These are phyloP conservation scores for Solanum dulcamara DNA, from an alignment of 257 asterid species.

Conservation along the genomic window DNA sequence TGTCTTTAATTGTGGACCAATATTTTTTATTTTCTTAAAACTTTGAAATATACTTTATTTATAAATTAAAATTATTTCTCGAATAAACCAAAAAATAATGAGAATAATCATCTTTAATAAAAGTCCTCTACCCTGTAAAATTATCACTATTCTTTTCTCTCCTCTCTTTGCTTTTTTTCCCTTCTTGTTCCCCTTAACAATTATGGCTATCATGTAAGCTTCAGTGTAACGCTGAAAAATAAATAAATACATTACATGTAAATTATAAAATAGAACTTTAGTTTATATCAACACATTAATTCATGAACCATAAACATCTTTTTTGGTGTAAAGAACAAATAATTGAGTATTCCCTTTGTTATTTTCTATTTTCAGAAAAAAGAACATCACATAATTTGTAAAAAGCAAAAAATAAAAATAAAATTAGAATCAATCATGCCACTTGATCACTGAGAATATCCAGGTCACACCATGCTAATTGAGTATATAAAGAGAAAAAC, in stretches of 20 bases:
- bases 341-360: background rate
- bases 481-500: background rate
- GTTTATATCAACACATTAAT: background rate
- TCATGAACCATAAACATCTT: background rate
- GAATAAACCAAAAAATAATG: background rate
- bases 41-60: background rate
- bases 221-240: background rate
- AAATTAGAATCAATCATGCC: background rate
- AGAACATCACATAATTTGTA: background rate
- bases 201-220: background rate
- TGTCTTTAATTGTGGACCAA: background rate
- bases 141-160: background rate
- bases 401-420: background rate
- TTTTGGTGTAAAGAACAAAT: background rate
- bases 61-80: background rate
- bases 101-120: background rate
- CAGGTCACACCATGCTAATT: background rate
- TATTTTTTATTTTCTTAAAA: background rate
- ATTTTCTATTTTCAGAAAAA: background rate
- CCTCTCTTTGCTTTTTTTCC: background rate
- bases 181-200: background rate
- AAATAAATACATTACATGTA: background rate
- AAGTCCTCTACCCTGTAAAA: background rate
- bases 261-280: background rate
- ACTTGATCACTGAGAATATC: background rate